A percentile compares a stretch with the other conserved stretches of the same genome.
Conservation (phyloP, 163 green algal species). For the Chloromonas sp. region DNA sequence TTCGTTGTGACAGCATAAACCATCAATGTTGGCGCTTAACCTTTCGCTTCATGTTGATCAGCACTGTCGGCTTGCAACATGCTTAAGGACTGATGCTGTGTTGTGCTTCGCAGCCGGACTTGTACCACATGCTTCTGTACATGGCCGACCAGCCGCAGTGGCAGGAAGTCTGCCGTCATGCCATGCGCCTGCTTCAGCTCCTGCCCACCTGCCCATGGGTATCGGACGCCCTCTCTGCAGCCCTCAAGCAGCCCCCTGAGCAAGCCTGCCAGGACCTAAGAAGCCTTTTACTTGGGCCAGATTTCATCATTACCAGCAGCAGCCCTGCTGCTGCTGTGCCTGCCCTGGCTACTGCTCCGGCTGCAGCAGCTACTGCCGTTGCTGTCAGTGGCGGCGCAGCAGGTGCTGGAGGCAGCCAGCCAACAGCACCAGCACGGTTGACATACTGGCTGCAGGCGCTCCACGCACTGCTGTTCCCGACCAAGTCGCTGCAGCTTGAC, state of each 20-base stretch:
- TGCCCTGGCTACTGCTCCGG: not conserved
- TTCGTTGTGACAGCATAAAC: too few relatives aligned
- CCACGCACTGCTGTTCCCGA: conserved; percentile 42
- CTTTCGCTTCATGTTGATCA: too few relatives aligned
- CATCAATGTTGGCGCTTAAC: too few relatives aligned
- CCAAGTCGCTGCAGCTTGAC: not conserved
- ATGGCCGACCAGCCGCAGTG: conserved; percentile 36
- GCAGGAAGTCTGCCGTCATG: conserved; percentile 12
- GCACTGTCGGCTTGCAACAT: too few relatives aligned
- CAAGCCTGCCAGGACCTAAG: not conserved
- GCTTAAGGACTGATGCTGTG: too few relatives aligned
- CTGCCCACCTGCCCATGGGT: conserved; percentile 40
- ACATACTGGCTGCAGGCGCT: conserved; percentile 54
- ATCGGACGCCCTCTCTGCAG: conserved; percentile 16
- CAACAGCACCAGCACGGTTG: conserved; percentile 16
- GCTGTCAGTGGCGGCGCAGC: not conserved
- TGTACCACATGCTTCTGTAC: conserved; percentile 44
- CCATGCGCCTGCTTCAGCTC: conserved; percentile 32
- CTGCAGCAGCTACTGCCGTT: conserved; percentile 8
- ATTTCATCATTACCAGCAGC: not conserved
- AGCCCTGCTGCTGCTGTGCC: not conserved
- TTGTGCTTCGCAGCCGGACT: not conserved
- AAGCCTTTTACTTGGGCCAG: too few relatives aligned
- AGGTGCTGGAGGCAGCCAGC: not conserved
- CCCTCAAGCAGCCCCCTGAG: conserved; percentile 8